A percentile compares a stretch with the other conserved stretches of the same genome.
Evolutionary conservation across 2,329 filamentous ascomycete species (phyloP).

Genomic region (Parastagonospora avenae): DNA sequence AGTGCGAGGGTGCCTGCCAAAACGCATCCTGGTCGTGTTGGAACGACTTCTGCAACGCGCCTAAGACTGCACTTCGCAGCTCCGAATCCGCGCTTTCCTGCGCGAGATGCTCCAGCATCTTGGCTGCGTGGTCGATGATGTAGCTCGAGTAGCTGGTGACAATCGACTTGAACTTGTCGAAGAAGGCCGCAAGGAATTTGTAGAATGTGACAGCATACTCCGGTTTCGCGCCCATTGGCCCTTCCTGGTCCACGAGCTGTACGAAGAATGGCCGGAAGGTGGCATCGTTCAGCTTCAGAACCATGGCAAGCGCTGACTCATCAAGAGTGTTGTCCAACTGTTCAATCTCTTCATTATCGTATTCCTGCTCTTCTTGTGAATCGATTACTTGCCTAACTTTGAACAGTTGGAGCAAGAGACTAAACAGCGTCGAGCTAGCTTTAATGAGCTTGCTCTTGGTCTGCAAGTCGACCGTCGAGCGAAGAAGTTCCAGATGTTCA

Average conservation of each 20-base stretch:
- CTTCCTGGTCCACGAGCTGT: slow-evolving; percentile 79
- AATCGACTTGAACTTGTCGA: slow-evolving; percentile 86
- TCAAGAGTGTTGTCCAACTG: slow-evolving; percentile 70
- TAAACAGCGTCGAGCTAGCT: slow-evolving; percentile 72
- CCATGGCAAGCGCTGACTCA: slow-evolving; percentile 80
- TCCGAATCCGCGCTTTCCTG: slow-evolving; percentile 53
- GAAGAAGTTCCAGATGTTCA: slow-evolving; percentile 73
- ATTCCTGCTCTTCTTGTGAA: slow-evolving; percentile 47
- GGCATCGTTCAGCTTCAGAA: slow-evolving; percentile 94
- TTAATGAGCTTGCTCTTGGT: slow-evolving; percentile 79
- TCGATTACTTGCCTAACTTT: slow-evolving; percentile 63
- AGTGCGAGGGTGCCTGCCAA: slow-evolving; percentile 92
- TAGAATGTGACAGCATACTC: slow-evolving; percentile 75
- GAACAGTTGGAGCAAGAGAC: slow-evolving; percentile 61
- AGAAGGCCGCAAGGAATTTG: slow-evolving; percentile 79
- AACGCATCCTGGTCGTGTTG: slow-evolving; percentile 92
- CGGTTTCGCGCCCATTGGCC: slow-evolving; percentile 16
- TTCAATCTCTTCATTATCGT: slow-evolving; percentile 58
- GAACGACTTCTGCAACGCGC: slow-evolving; percentile 76
- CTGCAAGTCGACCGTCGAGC: slow-evolving; percentile 74
- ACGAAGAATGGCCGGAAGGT: slow-evolving; percentile 91
- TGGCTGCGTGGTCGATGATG: slow-evolving; percentile 74
- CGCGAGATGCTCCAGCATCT: slow-evolving; percentile 59
- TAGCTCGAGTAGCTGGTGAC: slow-evolving; percentile 92
- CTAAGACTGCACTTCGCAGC: slow-evolving; percentile 73